Evolutionary conservation across 2,329 filamentous ascomycete genomes (phyloP), one percentile per base, ranked within the genome.

Genomic region (Coniochaeta hoffmannii): DNA sequence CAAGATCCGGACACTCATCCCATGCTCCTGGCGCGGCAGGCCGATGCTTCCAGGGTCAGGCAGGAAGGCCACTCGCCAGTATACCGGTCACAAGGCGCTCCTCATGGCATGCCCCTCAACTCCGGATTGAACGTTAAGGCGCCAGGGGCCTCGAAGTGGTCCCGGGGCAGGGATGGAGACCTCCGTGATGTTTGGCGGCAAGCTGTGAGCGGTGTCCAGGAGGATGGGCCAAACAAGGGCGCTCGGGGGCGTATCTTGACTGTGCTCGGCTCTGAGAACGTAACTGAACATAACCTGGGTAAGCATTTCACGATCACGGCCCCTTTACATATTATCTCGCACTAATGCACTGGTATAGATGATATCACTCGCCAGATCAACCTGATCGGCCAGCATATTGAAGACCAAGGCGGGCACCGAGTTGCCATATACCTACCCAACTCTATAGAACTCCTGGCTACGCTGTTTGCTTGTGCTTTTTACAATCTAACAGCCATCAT

Each of bases 391-490:
- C 82, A 83, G 64, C 83, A 92, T 64, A 80, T 90, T 62, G 76
- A 89, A 56, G 82, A 88, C 63, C 82, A 88, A 60, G 83, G 85
- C 55, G 84, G 83, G 35, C 87, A 85, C 68, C 87, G 85, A 52
- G 89, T 97, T 31, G 94, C 91, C 59, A 81, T 97, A 60, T 96
- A 95, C 69, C 79, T 97, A 56, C 90, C 92, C 44, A 97, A 99
- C 76, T 96, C 91, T 50, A 79, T 96, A 64, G 94, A 99, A 72
- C 84, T 96, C 58, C 76, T 99, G 52, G 81, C 83, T 32, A 80
- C 88, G 8, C 75, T 97, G 19, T 96, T 99, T 65, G 90, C 92
- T 56, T 92, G 89, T 69, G 85, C 89, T 60, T 97, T 97, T 74
- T 93, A 96, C 71, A 88, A 88, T 65, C 79, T 96, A 63, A 90